A percentile compares a stretch with the other conserved stretches of the same genome.
Conservation (phyloP, 2,329 filamentous ascomycete genomes). For the Phialocephala sp. region DNA sequence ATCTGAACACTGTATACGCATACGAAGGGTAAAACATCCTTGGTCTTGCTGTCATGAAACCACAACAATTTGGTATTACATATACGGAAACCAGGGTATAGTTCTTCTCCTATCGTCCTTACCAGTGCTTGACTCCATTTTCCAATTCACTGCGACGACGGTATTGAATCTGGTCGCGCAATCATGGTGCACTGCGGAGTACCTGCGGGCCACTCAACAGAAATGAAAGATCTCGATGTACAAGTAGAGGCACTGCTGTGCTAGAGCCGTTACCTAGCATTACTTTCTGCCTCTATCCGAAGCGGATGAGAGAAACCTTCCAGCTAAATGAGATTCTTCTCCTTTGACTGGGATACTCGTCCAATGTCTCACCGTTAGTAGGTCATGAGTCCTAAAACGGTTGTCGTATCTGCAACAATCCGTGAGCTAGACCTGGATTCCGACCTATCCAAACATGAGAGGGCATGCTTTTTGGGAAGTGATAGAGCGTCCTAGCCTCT, state of each 20-base stretch:
- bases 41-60: background rate
- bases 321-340: background rate
- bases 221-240: background rate
- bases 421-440: background rate
- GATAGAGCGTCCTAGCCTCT: too few species aligned
- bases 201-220: background rate
- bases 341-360: background rate
- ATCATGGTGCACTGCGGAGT: background rate
- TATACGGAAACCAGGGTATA: background rate
- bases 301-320: background rate
- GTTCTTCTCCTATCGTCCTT: background rate
- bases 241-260: background rate
- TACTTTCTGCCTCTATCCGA: background rate
- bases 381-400: conserved; percentile 5
- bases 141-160: background rate
- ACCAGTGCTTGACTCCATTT: background rate
- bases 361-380: background rate
- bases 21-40: background rate
- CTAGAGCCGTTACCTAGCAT: background rate
- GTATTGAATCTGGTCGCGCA: background rate
- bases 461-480: too few species aligned
- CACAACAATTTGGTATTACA: background rate
- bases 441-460: background rate
- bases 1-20: background rate
- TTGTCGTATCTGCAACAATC: background rate